Evolutionary conservation across 495 filamentous ascomycete genomes (phyloP).

Genomic region (Neurospora sp.): DNA sequence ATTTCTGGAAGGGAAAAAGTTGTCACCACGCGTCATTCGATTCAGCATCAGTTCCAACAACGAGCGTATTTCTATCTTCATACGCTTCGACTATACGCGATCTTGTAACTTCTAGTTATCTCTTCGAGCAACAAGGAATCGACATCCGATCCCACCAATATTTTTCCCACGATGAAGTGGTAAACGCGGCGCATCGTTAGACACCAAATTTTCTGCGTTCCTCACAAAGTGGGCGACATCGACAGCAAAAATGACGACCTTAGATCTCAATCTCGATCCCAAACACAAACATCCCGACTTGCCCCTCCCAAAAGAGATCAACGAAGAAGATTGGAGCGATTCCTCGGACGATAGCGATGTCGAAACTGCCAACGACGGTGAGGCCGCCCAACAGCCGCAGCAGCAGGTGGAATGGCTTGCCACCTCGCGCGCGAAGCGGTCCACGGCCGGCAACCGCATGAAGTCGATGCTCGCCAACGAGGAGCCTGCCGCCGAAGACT

Average conservation of each 20-base stretch:
- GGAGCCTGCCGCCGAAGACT: constrained; percentile 46
- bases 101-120: neutral
- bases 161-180: neutral
- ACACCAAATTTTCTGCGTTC: neutral
- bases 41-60: neutral
- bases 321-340: constrained; percentile 13
- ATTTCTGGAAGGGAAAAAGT: neutral
- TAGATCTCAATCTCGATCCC: neutral
- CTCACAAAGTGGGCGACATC: neutral
- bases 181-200: neutral
- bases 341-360: constrained; percentile 17
- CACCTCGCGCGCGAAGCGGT: constrained; percentile 66
- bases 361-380: constrained; percentile 10
- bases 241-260: neutral
- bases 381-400: constrained; percentile 5
- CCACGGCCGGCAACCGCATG: constrained; percentile 80
- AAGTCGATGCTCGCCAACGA: constrained; percentile 67
- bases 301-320: constrained; percentile 12
- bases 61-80: neutral
- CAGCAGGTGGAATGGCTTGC: constrained; percentile 60
- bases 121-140: neutral
- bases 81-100: neutral
- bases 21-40: neutral
- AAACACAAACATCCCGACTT: neutral
- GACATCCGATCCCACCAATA: neutral